Percentiles rank a stretch among this genome's conserved stretches.
phyloP scores from a whole-genome alignment of 2,329 filamentous ascomycete species.

The Paradendryphiella salina region DNA sequence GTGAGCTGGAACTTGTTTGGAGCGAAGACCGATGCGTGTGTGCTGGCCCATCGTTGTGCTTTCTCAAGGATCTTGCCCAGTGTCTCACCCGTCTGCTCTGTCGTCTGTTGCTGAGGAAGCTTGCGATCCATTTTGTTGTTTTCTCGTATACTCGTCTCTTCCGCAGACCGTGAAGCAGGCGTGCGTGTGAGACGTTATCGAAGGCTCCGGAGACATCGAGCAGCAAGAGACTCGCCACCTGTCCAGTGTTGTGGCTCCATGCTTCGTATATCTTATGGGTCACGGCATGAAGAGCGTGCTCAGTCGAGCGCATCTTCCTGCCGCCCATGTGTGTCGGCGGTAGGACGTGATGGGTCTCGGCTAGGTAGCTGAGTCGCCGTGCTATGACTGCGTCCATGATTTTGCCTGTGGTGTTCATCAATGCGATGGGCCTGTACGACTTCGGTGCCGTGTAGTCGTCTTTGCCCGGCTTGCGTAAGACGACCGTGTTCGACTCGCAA shows the following conservation, averaged over 20 bases:
- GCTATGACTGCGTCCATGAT: conserved; percentile 34
- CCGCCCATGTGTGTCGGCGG: conserved; percentile 28
- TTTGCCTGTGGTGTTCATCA: conserved; percentile 38
- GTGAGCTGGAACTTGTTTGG: conserved; percentile 38
- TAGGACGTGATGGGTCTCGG: conserved; percentile 25
- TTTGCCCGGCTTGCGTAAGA: conserved; percentile 35
- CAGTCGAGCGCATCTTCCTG: conserved; percentile 26
- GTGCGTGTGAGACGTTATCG: conserved; percentile 29
- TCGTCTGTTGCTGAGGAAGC: conserved; percentile 23
- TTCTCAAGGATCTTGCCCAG: conserved; percentile 19
- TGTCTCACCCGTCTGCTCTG: conserved; percentile 21
- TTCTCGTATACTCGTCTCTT: conserved; percentile 19
- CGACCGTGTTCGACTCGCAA: conserved; percentile 24
- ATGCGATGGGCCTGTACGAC: conserved; percentile 31
- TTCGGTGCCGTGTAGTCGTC: conserved; percentile 32
- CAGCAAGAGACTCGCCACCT: conserved; percentile 37
- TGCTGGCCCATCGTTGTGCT: conserved; percentile 27
- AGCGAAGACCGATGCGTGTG: conserved; percentile 32
- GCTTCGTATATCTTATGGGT: conserved; percentile 29
- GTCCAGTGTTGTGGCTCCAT: conserved; percentile 17
- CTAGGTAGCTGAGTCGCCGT: conserved; percentile 16
- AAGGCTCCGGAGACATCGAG: conserved; percentile 41
- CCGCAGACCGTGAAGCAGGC: conserved; percentile 29
- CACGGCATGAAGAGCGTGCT: conserved; percentile 34
- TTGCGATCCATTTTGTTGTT: conserved; percentile 23